phyloP scores from a whole-genome alignment of 2,329 filamentous ascomycete species.

The Fusarium fujikuroi region DNA sequence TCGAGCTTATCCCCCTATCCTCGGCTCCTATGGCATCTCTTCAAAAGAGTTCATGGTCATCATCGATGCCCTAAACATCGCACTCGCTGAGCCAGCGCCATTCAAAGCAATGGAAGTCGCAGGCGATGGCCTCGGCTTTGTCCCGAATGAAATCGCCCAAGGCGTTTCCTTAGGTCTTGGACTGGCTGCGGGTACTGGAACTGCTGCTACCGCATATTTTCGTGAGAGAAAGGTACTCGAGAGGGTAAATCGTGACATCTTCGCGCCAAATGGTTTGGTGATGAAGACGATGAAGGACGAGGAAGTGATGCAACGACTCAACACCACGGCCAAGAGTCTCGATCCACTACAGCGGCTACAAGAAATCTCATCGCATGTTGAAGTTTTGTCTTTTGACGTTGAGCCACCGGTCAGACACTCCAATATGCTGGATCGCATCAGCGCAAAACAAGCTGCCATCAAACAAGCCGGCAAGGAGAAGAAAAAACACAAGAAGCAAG shows the following conservation, averaged over 20 bases:
- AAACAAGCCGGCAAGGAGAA: constrained; percentile 4
- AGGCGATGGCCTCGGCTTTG: constrained; percentile 6
- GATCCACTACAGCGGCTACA: neutral
- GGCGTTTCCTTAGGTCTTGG: constrained; percentile 7
- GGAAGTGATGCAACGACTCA: constrained; percentile 8
- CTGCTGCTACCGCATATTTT: constrained; percentile 14
- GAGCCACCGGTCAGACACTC: neutral
- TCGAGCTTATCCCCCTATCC: constrained; percentile 14
- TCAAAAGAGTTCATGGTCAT: neutral
- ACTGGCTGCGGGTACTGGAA: constrained; percentile 3
- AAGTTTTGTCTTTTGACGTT: constrained; percentile 5
- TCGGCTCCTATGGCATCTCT: neutral
- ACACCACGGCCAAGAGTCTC: neutral
- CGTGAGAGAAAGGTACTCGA: constrained; percentile 7
- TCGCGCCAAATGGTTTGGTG: constrained; percentile 2
- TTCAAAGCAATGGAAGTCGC: constrained; percentile 8
- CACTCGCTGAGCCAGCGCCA: constrained; percentile 2
- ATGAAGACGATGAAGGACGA: constrained; percentile 14
- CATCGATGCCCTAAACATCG: neutral
- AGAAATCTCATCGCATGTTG: neutral
- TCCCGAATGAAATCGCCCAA: constrained; percentile 3
- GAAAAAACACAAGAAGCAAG: constrained; percentile 4
- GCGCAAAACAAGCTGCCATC: constrained; percentile 13
- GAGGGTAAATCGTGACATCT: neutral
- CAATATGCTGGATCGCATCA: constrained; percentile 17